Percentiles rank a stretch among this genome's conserved stretches.
Evolutionary conservation across 345 rosid species (phyloP).

Genomic region (Nasturtium officinale): DNA sequence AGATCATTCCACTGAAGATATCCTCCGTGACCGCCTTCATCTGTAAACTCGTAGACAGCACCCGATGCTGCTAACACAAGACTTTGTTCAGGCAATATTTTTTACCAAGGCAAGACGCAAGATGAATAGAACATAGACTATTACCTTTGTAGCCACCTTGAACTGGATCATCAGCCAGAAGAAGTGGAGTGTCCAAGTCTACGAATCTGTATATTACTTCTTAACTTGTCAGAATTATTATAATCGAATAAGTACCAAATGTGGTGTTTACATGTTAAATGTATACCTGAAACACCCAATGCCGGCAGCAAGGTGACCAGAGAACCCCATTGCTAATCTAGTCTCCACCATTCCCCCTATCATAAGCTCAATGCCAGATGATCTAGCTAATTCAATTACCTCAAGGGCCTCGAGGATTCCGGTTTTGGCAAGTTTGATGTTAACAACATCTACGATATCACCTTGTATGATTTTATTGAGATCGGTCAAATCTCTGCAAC

Average conservation of each 20-base stretch:
- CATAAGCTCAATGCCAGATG: conserved; percentile 72
- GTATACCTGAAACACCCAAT: conserved; percentile 80
- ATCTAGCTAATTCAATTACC: conserved; percentile 68
- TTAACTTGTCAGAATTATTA: not conserved
- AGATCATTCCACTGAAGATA: conserved; percentile 72
- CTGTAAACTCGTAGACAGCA: conserved; percentile 71
- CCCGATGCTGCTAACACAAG: conserved; percentile 59
- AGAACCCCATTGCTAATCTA: conserved; percentile 91
- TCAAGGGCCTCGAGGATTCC: conserved; percentile 83
- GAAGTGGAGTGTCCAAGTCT: conserved; percentile 91
- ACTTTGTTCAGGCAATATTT: conserved; percentile 7
- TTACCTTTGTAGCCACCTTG: conserved; percentile 85
- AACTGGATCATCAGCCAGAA: conserved; percentile 88
- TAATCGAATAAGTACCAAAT: not conserved
- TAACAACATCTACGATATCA: conserved; percentile 67
- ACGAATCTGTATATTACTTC: conserved; percentile 55
- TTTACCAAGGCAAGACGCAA: not conserved
- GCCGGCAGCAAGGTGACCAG: conserved; percentile 94
- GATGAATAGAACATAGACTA: not conserved
- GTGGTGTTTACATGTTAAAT: not conserved
- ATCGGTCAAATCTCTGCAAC: conserved; percentile 73
- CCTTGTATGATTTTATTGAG: conserved; percentile 66
- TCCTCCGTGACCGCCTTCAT: conserved; percentile 81
- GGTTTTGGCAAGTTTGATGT: conserved; percentile 86
- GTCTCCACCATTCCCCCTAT: conserved; percentile 99